A percentile compares a stretch with the other conserved stretches of the same genome.
phyloP scores from a whole-genome alignment of 2,329 filamentous ascomycete species.

The Neopestalotiopsis rosae region DNA sequence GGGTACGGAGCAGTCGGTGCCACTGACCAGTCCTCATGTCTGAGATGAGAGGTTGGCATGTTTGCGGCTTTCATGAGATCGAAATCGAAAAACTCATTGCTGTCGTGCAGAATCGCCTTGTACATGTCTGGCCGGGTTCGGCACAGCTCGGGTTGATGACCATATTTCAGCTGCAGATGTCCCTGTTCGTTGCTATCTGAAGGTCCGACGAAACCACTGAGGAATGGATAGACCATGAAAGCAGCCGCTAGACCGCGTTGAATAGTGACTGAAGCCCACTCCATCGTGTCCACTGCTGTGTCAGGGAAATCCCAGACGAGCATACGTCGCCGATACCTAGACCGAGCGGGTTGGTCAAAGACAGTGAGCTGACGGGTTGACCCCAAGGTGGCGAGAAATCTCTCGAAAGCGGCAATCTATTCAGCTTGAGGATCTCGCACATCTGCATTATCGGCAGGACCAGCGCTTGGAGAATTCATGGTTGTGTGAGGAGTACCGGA shows the following conservation, averaged over 20 bases:
- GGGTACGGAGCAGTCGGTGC: neutral
- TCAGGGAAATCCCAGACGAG: constrained; percentile 26
- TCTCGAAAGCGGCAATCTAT: too few species aligned
- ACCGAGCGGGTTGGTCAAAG: constrained; percentile 17
- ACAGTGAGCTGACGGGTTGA: neutral
- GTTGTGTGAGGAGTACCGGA: too few species aligned
- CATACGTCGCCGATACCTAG: constrained; percentile 23
- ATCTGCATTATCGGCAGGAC: too few species aligned
- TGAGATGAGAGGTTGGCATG: constrained; percentile 24
- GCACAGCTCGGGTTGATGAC: neutral
- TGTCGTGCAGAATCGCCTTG: too few species aligned
- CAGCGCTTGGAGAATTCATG: too few species aligned
- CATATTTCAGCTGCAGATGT: constrained; percentile 21
- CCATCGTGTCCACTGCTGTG: neutral
- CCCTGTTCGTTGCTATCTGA: constrained; percentile 1
- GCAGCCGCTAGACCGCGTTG: constrained; percentile 10
- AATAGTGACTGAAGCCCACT: constrained; percentile 12
- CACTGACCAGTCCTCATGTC: constrained; percentile 18
- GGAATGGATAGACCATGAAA: constrained; percentile 21
- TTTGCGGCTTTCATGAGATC: neutral
- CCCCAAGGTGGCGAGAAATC: neutral
- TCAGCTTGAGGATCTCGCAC: too few species aligned
- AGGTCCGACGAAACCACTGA: constrained; percentile 19
- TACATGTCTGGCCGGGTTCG: neutral
- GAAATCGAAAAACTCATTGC: too few species aligned